Conservation (phyloP, 768 basidiomycete species). For the Leccinum pellstonianum region DNA sequence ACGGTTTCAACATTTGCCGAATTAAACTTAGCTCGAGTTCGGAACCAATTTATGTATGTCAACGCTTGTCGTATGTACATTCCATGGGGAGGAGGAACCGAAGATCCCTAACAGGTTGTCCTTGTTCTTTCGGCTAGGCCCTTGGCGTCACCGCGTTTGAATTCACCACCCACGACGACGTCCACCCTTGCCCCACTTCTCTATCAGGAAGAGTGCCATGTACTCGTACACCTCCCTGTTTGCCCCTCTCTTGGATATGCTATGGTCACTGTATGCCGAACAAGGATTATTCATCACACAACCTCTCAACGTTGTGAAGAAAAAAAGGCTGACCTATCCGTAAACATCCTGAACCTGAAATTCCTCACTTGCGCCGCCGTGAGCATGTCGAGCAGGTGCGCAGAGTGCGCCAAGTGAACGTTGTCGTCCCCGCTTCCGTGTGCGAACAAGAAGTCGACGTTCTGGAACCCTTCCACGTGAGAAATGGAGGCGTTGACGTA, state of each 20-base stretch:
- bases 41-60: slow-evolving; percentile 6
- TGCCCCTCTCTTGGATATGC: slow-evolving; percentile 70
- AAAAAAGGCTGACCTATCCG: slow-evolving; percentile 70
- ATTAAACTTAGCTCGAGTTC: neutral
- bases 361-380: slow-evolving; percentile 70
- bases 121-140: neutral
- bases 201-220: slow-evolving; percentile 78
- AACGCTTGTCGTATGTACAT: slow-evolving; percentile 10
- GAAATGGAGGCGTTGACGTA: slow-evolving; percentile 88
- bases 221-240: slow-evolving; percentile 84
- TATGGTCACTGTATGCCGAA: slow-evolving; percentile 63
- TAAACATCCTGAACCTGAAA: slow-evolving; percentile 93
- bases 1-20: neutral
- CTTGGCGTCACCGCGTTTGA: neutral
- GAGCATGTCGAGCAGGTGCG: slow-evolving; percentile 90
- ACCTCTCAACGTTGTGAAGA: neutral
- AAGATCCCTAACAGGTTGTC: neutral
- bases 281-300: slow-evolving; percentile 9
- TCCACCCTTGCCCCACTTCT: slow-evolving; percentile 92
- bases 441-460: slow-evolving; percentile 78
- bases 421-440: slow-evolving; percentile 98
- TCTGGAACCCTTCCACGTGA: slow-evolving; percentile 82
- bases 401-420: slow-evolving; percentile 91
- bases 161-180: slow-evolving; percentile 58
- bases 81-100: neutral